These are phyloP conservation scores for Salvia rosmarinus DNA, from an alignment of 257 asterid species.

Conservation along the genomic window DNA sequence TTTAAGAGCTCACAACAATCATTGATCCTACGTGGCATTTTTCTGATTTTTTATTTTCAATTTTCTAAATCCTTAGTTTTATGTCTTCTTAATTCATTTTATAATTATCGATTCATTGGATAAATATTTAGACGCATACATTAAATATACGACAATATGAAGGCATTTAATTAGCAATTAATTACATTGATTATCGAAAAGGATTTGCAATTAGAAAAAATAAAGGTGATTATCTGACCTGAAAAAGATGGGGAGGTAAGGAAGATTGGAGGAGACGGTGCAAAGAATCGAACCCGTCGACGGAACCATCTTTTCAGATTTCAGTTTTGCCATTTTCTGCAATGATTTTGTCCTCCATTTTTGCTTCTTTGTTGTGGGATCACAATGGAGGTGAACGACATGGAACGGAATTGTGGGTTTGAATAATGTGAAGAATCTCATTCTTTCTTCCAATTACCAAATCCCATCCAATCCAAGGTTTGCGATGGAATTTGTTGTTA, in stretches of 20 bases:
- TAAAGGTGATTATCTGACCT: conserved; percentile 42
- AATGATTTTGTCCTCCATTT: conserved; percentile 53
- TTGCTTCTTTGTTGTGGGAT: neutral
- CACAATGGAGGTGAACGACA: neutral
- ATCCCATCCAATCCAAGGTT: too few species aligned
- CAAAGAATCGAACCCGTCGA: conserved; percentile 84
- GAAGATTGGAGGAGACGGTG: conserved; percentile 78
- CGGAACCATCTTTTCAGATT: conserved; percentile 57
- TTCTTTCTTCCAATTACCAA: neutral
- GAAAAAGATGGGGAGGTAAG: conserved; percentile 66
- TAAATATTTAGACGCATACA: too few species aligned
- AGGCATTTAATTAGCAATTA: too few species aligned
- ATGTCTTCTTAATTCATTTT: too few species aligned
- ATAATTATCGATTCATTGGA: too few species aligned
- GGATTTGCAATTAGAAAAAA: neutral
- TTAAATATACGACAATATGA: too few species aligned
- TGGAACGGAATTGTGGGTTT: neutral
- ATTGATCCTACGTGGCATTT: too few species aligned
- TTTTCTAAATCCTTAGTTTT: too few species aligned
- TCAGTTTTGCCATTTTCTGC: conserved; percentile 44
- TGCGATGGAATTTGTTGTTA: too few species aligned
- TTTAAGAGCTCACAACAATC: too few species aligned
- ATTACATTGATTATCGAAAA: too few species aligned
- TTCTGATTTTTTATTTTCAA: too few species aligned
- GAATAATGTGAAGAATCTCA: conserved; percentile 24